A percentile compares a stretch with the other conserved stretches of the same genome.
These are phyloP conservation scores for Tolypocladium paradoxum DNA, from an alignment of 2,329 filamentous ascomycete species.

Conservation along the genomic window DNA sequence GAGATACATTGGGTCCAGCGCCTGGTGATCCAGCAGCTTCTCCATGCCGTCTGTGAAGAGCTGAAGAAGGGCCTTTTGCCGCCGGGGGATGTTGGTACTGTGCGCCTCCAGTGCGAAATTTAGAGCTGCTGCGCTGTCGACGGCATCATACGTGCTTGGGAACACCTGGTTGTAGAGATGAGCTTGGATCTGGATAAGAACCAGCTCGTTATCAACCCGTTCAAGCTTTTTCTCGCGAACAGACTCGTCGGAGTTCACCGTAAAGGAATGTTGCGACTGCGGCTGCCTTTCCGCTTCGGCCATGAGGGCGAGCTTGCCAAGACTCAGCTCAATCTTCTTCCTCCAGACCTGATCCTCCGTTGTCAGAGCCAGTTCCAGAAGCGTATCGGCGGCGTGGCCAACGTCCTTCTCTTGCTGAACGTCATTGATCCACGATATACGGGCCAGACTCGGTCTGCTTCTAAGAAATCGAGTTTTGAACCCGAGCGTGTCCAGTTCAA, in stretches of 20 bases:
- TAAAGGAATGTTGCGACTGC: conserved; percentile 19
- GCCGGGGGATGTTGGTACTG: conserved; percentile 40
- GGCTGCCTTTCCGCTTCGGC: conserved; percentile 39
- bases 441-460: conserved; percentile 58
- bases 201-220: conserved; percentile 51
- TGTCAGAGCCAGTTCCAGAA: conserved; percentile 58
- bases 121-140: conserved; percentile 70
- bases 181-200: conserved; percentile 71
- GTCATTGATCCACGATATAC: conserved; percentile 92
- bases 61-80: conserved; percentile 55
- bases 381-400: conserved; percentile 56
- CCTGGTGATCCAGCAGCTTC: conserved; percentile 59
- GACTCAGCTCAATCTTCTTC: conserved; percentile 83
- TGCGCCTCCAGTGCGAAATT: conserved; percentile 66
- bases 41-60: conserved; percentile 62
- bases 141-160: conserved; percentile 55
- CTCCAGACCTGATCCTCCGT: conserved; percentile 78
- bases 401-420: conserved; percentile 68
- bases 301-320: conserved; percentile 72
- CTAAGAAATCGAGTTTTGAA: conserved; percentile 72
- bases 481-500: conserved; percentile 54
- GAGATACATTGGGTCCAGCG: conserved; percentile 52
- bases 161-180: conserved; percentile 60
- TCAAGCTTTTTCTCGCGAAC: conserved; percentile 32
- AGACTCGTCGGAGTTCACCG: conserved; percentile 23